These are phyloP conservation scores for Sphenostylis stenocarpa DNA, from an alignment of 306 rosid genomes.

Conservation along the genomic window DNA sequence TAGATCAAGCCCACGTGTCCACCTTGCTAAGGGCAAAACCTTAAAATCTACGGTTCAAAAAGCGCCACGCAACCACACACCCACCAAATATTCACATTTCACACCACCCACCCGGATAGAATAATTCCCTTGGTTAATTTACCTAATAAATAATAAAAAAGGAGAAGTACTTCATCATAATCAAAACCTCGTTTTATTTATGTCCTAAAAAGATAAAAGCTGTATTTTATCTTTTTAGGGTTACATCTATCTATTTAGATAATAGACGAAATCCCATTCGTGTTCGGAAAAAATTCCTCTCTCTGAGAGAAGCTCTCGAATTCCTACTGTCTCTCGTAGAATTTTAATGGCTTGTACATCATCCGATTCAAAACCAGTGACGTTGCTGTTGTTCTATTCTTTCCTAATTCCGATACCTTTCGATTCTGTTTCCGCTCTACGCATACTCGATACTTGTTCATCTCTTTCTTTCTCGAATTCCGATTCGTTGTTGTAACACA, in stretches of 20 bases:
- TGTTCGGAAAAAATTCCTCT: neutral
- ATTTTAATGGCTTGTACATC: conserved; percentile 70
- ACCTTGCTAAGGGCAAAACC: neutral
- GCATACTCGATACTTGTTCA: conserved; percentile 29
- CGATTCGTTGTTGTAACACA: conserved; percentile 43
- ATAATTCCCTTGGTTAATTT: too few relatives aligned
- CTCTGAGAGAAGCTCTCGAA: neutral
- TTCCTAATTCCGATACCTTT: conserved; percentile 37
- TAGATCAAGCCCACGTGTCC: conserved; percentile 9
- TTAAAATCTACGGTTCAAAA: neutral
- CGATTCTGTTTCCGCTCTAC: conserved; percentile 45
- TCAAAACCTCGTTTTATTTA: neutral
- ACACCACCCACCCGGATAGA: conserved; percentile 11
- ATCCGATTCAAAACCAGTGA: conserved; percentile 35
- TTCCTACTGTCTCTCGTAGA: neutral
- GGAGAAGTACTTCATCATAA: neutral
- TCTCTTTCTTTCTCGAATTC: conserved; percentile 39
- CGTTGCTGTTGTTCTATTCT: neutral
- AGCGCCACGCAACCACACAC: conserved; percentile 38
- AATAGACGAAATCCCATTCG: neutral
- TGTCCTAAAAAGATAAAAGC: neutral
- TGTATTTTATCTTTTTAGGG: neutral
- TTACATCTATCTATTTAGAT: conserved; percentile 1
- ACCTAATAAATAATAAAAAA: too few relatives aligned
- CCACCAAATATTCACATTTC: conserved; percentile 42